Evolutionary conservation across 2,329 filamentous ascomycete species (phyloP).

Genomic region (Coniochaeta ligniaria): DNA sequence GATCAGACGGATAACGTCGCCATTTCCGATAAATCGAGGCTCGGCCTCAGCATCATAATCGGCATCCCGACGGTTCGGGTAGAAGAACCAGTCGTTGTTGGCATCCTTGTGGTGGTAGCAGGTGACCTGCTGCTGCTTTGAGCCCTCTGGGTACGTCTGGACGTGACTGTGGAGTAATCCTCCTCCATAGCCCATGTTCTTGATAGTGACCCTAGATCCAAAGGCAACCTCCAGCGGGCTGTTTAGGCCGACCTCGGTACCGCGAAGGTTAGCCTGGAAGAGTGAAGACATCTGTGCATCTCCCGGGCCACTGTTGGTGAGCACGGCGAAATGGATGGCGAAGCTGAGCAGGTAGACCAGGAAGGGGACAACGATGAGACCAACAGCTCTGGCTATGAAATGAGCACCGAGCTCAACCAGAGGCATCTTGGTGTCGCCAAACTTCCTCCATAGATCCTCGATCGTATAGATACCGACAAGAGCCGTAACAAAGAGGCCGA

Average conservation of each 20-base stretch:
- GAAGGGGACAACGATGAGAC: slow-evolving; percentile 81
- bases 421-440: slow-evolving; percentile 88
- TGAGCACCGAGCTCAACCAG: slow-evolving; percentile 68
- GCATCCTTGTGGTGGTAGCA: slow-evolving; percentile 99
- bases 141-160: slow-evolving; percentile 92
- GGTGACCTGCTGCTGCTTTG: slow-evolving; percentile 89
- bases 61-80: slow-evolving; percentile 75
- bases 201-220: slow-evolving; percentile 85
- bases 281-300: slow-evolving; percentile 99
- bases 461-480: slow-evolving; percentile 92
- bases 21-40: slow-evolving; percentile 71
- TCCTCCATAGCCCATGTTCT: slow-evolving; percentile 99
- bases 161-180: slow-evolving; percentile 94
- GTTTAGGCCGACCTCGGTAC: slow-evolving; percentile 89
- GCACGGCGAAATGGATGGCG: slow-evolving; percentile 85
- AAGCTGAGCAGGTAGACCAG: slow-evolving; percentile 95
- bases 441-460: slow-evolving; percentile 97
- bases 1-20: slow-evolving; percentile 74
- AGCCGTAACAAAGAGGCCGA: slow-evolving; percentile 91
- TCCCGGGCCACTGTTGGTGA: slow-evolving; percentile 88
- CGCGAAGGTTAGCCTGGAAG: slow-evolving; percentile 93
- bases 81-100: slow-evolving; percentile 99
- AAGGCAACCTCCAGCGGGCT: slow-evolving; percentile 88
- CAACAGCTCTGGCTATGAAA: slow-evolving; percentile 70
- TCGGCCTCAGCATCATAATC: slow-evolving; percentile 67